phyloP scores from a whole-genome alignment of 2,329 filamentous ascomycete species.

The Stachybotrys chartarum region DNA sequence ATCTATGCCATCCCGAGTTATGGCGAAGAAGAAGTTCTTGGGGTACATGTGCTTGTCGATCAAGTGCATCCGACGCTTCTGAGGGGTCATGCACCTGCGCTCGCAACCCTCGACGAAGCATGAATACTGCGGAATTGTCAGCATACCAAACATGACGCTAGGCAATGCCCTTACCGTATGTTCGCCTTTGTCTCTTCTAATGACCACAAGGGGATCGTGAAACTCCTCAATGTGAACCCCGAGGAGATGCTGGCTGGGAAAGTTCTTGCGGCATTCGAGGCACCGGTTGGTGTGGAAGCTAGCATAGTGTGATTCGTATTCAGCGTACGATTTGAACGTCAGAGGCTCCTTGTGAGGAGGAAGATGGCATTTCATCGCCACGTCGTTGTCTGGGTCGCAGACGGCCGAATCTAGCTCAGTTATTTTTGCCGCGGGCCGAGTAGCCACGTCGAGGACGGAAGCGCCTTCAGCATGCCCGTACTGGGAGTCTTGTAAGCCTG shows the following conservation, averaged over 20 bases:
- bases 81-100: slow-evolving; percentile 71
- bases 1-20: slow-evolving; percentile 87
- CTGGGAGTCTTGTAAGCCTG: slow-evolving; percentile 20
- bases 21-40: slow-evolving; percentile 77
- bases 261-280: slow-evolving; percentile 75
- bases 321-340: slow-evolving; percentile 65
- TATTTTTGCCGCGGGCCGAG: slow-evolving; percentile 43
- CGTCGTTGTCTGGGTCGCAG: slow-evolving; percentile 24
- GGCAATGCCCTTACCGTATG: slow-evolving; percentile 59
- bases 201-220: slow-evolving; percentile 73
- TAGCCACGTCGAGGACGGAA: slow-evolving; percentile 9
- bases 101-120: slow-evolving; percentile 91
- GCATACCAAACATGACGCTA: neutral
- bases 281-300: slow-evolving; percentile 80
- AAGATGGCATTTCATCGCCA: slow-evolving; percentile 69
- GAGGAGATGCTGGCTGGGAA: slow-evolving; percentile 77
- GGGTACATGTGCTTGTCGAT: slow-evolving; percentile 95
- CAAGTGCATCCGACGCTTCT: slow-evolving; percentile 80
- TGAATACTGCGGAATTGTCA: slow-evolving; percentile 50
- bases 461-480: slow-evolving; percentile 8
- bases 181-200: slow-evolving; percentile 71
- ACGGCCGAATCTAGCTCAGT: slow-evolving; percentile 47
- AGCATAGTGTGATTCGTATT: slow-evolving; percentile 83
- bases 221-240: slow-evolving; percentile 83
- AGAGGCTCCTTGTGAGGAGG: slow-evolving; percentile 69